Percentiles rank a stretch among this genome's conserved stretches.
Conservation (phyloP, 306 rosid species). For the Fragaria vesca region DNA sequence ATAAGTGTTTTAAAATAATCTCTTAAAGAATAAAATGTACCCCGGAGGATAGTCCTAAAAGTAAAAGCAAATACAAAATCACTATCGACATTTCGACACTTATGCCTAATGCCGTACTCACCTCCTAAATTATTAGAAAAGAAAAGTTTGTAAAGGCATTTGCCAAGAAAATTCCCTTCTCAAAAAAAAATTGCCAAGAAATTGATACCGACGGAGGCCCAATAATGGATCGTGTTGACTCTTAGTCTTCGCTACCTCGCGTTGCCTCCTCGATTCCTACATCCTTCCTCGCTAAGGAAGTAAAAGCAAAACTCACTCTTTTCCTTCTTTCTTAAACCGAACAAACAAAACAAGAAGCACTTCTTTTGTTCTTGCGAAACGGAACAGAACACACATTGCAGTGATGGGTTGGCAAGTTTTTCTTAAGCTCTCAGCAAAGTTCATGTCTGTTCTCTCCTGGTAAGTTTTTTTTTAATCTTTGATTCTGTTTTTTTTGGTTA, state of each 20-base stretch:
- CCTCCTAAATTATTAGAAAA: no score
- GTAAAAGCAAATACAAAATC: no score
- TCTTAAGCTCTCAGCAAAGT: constrained; percentile 23
- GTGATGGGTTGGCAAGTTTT: constrained; percentile 38
- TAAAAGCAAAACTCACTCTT: background rate
- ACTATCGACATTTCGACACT: no score
- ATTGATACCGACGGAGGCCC: no score
- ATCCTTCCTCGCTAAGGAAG: background rate
- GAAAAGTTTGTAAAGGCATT: no score
- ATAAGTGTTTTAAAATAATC: no score
- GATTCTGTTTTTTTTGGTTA: no score
- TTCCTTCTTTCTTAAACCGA: background rate
- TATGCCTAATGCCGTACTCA: no score
- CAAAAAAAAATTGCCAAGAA: no score
- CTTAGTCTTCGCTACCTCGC: background rate
- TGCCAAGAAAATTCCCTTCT: no score
- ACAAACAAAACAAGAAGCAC: background rate
- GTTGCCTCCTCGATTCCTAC: background rate
- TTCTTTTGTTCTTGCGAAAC: background rate
- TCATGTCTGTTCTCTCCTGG: constrained; percentile 46
- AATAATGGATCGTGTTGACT: background rate
- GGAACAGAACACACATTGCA: background rate
- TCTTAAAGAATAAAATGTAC: no score
- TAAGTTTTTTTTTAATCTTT: background rate
- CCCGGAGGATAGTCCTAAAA: no score